phyloP scores from a whole-genome alignment of 257 asterid genomes.

The Solanum megistacrolobum region DNA sequence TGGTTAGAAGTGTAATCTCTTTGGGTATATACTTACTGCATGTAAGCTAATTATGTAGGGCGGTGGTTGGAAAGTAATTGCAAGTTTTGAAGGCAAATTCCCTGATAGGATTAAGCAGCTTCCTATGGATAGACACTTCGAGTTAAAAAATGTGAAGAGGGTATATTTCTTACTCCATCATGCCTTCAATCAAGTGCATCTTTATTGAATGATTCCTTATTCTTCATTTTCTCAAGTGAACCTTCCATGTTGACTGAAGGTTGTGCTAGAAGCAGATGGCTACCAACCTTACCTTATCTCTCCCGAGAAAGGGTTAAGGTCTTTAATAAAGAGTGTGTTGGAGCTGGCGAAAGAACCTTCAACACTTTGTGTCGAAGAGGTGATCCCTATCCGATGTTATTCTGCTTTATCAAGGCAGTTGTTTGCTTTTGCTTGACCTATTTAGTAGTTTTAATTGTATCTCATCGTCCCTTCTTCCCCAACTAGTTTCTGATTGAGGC shows the following conservation, averaged over 20 bases:
- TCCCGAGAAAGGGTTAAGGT: slow-evolving; percentile 95
- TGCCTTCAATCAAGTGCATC: not conserved
- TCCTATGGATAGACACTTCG: slow-evolving; percentile 89
- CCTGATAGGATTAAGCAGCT: slow-evolving; percentile 91
- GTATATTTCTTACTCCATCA: slow-evolving; percentile 21
- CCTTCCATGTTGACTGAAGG: slow-evolving; percentile 31
- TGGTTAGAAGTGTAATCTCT: not conserved
- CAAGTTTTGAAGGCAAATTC: slow-evolving; percentile 98
- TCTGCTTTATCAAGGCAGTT: not conserved
- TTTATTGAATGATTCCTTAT: not conserved
- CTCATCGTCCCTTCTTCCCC: not conserved
- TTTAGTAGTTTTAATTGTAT: not conserved
- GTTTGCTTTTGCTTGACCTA: not conserved
- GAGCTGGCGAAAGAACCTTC: slow-evolving; percentile 98
- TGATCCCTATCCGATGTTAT: slow-evolving; percentile 11
- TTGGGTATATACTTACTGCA: not conserved
- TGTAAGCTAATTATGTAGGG: slow-evolving; percentile 43
- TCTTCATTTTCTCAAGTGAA: slow-evolving; percentile 9
- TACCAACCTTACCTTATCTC: slow-evolving; percentile 98
- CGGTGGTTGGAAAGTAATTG: slow-evolving; percentile 96
- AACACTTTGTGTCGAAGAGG: slow-evolving; percentile 98
- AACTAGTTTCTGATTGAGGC: not conserved
- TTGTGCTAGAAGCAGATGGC: slow-evolving; percentile 98
- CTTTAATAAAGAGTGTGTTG: slow-evolving; percentile 72
- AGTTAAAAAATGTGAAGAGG: slow-evolving; percentile 79